Evolutionary conservation across 257 asterid species (phyloP), one percentile per base, ranked within the genome.

Genomic region (Salvia miltiorrhiza): DNA sequence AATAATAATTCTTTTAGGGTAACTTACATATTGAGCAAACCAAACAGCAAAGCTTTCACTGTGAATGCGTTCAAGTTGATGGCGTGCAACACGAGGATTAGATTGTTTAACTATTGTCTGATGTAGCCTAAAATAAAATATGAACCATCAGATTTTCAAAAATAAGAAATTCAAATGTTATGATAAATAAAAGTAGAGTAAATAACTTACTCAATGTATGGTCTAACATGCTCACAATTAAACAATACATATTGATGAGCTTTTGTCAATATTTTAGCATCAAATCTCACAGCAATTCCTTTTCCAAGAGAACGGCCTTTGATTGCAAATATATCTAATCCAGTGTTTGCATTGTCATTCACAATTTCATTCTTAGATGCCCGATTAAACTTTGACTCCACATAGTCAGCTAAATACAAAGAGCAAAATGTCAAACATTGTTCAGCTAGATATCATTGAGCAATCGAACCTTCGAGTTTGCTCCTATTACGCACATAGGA

Each of bases 361-460:
- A 10, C 11, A 2, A 7, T 9, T 1, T 61, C 67, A 40, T 61
- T 61, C 9, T 35, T 20, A 2, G 35, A 1, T 11, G 35, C 3
- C 12, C 2, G 52, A 12, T 41, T 62, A 16, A 40, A 40, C 39
- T 62, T 62, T 40, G 67, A 20, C 20, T 62, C 67, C 23, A 62
- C 67, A 62, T 41, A 62, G 23, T 62, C 67, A 28, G 54, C 67
- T 21, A 62, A 10, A 16, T 62, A 62, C n/a, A 41, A 3, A 20
- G 53, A 62, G 39, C 67, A 62, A 62, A 62, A 62, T 12, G 67
- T 21, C 39, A 39, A 40, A 21, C 39, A 62, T 21, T 41, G 53
- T 62, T 62, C 39, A 0, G 39, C 67, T 41, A 62, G 14, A 62
- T 62, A 62, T 20, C 67, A 52, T 20, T 12, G 5, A 19, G 52